A percentile compares a stretch with the other conserved stretches of the same genome.
Conservation (phyloP, 495 filamentous ascomycete genomes). For the Eremomyces bilateralis region DNA sequence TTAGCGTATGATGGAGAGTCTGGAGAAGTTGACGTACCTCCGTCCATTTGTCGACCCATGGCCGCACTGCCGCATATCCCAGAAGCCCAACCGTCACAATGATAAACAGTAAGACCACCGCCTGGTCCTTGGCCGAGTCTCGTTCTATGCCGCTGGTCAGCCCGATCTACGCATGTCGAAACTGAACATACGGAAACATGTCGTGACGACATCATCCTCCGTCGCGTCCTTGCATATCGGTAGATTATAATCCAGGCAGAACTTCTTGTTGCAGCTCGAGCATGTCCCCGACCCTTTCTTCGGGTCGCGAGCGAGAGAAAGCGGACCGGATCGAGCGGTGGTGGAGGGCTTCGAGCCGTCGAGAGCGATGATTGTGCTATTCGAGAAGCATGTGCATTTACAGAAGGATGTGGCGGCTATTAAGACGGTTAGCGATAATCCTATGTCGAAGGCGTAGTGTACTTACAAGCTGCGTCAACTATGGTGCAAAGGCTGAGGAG, state of each 20-base stretch:
- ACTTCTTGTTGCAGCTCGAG: slow-evolving; percentile 74
- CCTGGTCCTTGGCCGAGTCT: slow-evolving; percentile 71
- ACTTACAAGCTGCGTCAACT: no score
- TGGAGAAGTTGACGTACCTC: slow-evolving; percentile 7
- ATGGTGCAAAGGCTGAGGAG: no score
- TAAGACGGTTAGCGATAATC: no score
- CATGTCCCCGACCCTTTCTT: slow-evolving; percentile 30
- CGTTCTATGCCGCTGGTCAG: slow-evolving; percentile 29
- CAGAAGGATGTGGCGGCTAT: slow-evolving; percentile 67
- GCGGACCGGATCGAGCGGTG: slow-evolving; percentile 1
- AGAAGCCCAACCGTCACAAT: slow-evolving; percentile 65
- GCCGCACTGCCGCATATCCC: slow-evolving; percentile 51
- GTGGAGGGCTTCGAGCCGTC: slow-evolving; percentile 19
- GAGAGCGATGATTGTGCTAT: slow-evolving; percentile 74
- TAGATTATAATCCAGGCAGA: slow-evolving; percentile 66
- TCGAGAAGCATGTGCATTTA: slow-evolving; percentile 90
- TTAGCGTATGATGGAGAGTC: slow-evolving; percentile 3
- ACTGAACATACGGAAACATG: slow-evolving; percentile 53
- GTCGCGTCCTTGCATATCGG: slow-evolving; percentile 72
- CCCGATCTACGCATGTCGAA: not conserved
- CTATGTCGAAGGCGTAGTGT: no score
- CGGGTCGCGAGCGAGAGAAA: not conserved
- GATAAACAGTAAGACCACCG: slow-evolving; percentile 86
- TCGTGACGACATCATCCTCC: slow-evolving; percentile 70
- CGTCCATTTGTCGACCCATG: slow-evolving; percentile 35